Percentiles rank a stretch among this genome's conserved stretches.
phyloP scores from a whole-genome alignment of 2,329 filamentous ascomycete genomes.

The Epichloe festucae region DNA sequence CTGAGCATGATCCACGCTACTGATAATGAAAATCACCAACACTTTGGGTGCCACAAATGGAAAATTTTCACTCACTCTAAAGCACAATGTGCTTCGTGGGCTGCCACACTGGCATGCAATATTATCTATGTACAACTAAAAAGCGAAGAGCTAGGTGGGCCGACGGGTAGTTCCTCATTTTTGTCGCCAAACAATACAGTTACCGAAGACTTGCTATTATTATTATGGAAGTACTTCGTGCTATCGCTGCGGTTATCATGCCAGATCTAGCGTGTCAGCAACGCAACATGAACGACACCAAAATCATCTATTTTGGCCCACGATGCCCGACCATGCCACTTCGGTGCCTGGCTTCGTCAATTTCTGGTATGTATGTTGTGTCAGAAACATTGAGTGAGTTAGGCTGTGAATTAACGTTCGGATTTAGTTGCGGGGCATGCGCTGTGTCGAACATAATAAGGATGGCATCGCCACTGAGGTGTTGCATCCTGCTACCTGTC shows the following conservation, averaged over 20 bases:
- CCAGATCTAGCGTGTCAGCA: not conserved
- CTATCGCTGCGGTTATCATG: not conserved
- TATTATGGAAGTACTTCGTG: not conserved
- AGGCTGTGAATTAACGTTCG: not conserved
- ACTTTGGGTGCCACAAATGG: not conserved
- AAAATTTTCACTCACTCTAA: not conserved
- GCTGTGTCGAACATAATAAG: conserved; percentile 4
- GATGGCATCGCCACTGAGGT: not conserved
- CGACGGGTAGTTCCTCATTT: not conserved
- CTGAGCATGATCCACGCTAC: not conserved
- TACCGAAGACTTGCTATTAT: not conserved
- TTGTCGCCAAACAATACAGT: not conserved
- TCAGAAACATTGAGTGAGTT: not conserved
- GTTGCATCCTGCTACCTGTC: not conserved
- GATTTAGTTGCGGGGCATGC: not conserved
- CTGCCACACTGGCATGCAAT: not conserved
- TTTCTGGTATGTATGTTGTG: not conserved
- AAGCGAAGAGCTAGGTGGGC: too few species aligned
- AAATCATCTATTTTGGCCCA: not conserved
- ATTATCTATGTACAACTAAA: not conserved
- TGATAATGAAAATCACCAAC: not conserved
- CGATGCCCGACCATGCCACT: not conserved
- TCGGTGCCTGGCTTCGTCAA: not conserved
- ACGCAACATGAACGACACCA: not conserved
- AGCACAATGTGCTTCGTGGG: not conserved